Conservation (phyloP, 768 basidiomycete species). For the Boletus subcaerulescens region DNA sequence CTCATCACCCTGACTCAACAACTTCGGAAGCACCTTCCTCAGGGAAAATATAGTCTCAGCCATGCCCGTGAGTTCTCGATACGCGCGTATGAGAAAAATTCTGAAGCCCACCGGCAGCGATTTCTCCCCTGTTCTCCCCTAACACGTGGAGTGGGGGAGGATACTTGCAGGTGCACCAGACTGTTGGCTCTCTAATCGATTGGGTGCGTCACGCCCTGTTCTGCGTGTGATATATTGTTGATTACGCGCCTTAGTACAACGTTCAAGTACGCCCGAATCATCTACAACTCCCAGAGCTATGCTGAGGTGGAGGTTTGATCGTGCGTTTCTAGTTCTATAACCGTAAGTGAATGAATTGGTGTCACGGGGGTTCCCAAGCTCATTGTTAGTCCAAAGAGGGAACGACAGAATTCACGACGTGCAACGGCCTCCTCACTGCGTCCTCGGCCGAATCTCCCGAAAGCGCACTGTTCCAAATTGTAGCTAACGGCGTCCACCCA, state of each 20-base stretch:
- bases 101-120: conserved; percentile 11
- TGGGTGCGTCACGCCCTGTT: conserved; percentile 30
- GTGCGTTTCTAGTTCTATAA: not conserved
- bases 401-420: too few species aligned
- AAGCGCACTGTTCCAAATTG: too few species aligned
- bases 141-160: conserved; percentile 38
- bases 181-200: conserved; percentile 43
- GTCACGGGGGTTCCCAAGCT: not conserved
- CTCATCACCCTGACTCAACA: conserved; percentile 30
- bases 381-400: too few species aligned
- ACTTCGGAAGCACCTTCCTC: conserved; percentile 31
- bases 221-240: not conserved
- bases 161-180: conserved; percentile 37
- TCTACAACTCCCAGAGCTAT: not conserved
- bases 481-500: too few species aligned
- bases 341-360: not conserved
- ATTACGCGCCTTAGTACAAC: not conserved
- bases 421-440: not conserved
- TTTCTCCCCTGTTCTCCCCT: conserved; percentile 43
- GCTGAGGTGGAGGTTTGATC: not conserved
- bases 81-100: not conserved
- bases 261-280: not conserved
- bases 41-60: conserved; percentile 32
- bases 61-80: conserved; percentile 34
- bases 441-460: not conserved